Base-by-base conservation (phyloP, 805 yeast genomes). In the Ogataea henricii region DNA sequence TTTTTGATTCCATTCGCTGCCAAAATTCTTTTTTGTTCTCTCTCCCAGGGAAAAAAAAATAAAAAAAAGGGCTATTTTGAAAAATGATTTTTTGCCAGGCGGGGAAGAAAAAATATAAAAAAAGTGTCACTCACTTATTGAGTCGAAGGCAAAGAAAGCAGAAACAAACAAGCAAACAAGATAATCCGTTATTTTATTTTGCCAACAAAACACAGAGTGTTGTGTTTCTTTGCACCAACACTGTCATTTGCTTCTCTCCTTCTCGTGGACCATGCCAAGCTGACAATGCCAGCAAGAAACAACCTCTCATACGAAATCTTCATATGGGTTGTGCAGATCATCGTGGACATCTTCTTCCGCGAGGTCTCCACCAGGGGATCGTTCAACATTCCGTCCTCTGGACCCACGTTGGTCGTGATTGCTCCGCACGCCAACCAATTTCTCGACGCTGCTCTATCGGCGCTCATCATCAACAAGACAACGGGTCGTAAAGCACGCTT, bases 401-500 rank as follows among this genome's bases (percentile, higher is more conserved):
- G 97, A 0, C 92, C 98, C 0, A 84, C 90, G 7, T 85, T 92
- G 46, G 85, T 94, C 53, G 98, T 94, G 29, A 95, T 94, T 9
- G 99, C 97, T 2, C 98, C 98, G 1, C 99, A 92, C 70, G 96
- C 96, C n/a, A 89, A 89, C 62, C 96, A 89, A 59, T 87, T 87
- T 53, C 82, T 87, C 29, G 85, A 79, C 56, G 72, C 71, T 4
- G 80, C 90, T 21, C 74, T 94, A 41, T 72, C 89, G 26, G 82
- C 88, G 78, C 81, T 85, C 39, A 88, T 85, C 55, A 88, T 88
- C 17, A 77, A 83, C 57, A 71, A 73, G 43, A 82, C 81, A 48
- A 77, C 86, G 1, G 77, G 82, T 6, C 74, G 96, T 52, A 71
- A 92, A 35, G 78, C 88, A 13, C 80, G 89, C 17, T 90, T 91